phyloP scores from a whole-genome alignment of 1,139 yeast species.

The Pichia inconspicua region DNA sequence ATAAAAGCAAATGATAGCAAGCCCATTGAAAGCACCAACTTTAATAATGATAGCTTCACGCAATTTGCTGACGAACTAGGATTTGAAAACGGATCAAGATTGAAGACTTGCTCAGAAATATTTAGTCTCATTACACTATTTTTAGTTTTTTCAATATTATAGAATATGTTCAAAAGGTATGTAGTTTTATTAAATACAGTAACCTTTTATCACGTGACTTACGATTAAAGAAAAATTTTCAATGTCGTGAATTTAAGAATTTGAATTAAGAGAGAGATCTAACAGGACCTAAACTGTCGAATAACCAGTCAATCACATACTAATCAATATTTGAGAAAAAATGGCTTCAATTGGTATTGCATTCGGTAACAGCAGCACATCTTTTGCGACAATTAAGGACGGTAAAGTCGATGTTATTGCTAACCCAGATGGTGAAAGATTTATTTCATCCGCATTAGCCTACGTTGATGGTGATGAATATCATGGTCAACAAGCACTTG shows the following conservation, averaged over 20 bases:
- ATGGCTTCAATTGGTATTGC: slow-evolving; percentile 83
- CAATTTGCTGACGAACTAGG: not conserved
- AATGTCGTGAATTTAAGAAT: too few species aligned
- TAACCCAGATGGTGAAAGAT: slow-evolving; percentile 98
- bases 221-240: not conserved
- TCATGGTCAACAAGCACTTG: slow-evolving; percentile 94
- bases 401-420: slow-evolving; percentile 96
- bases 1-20: not conserved
- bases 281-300: too few species aligned
- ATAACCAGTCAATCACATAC: not conserved
- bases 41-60: too few species aligned
- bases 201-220: not conserved
- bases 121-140: not conserved
- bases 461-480: slow-evolving; percentile 93
- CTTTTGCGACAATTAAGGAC: slow-evolving; percentile 88
- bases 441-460: slow-evolving; percentile 87
- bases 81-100: not conserved
- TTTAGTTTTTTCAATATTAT: too few species aligned
- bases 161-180: too few species aligned
- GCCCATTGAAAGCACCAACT: not conserved
- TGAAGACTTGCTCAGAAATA: too few species aligned
- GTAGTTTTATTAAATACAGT: too few species aligned
- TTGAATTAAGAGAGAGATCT: too few species aligned
- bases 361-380: slow-evolving; percentile 92
- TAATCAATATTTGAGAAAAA: too few species aligned